Evolutionary conservation across 2,329 filamentous ascomycete species (phyloP), one percentile per base, ranked within the genome.

Genomic region (Piedraia hortae): DNA sequence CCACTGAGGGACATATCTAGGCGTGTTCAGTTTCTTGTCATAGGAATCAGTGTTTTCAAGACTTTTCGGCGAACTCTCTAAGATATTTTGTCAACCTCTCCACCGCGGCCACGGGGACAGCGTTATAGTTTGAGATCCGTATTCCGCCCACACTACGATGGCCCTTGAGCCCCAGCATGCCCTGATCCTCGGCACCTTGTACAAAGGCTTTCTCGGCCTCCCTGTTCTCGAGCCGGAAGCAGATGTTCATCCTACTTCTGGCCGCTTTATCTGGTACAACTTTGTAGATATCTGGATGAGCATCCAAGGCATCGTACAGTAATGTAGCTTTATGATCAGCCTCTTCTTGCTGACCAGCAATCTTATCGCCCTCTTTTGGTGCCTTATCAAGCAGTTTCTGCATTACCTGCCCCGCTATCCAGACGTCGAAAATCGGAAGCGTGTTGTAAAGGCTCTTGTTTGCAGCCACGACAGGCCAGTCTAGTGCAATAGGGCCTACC

Each of bases 381-480:
- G 62, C 72, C 0, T 53, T 59, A 10, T 50, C 39, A 8, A 89
- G 54, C 1, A 90, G 58, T 31, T 61, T 65, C 39, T 72, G 64
- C 39, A 93, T 67, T 22, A 93, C 80, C 42, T 74, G 65, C n/a
- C 78, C 78, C 9, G 75, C 74, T 24, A 91, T 62, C 51, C 70
- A 93, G 16, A 91, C 72, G 43, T 82, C 80, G 38, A 93, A 90
- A 38, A 93, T 89, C 37, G 75, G 80, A 6, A 93, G 53, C 0
- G 82, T 93, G 48, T 93, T 93, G 53, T 93, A 93, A 13, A 93
- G 57, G 34, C 72, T 85, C 51, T 89, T 85, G 51, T 88, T 88
- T 55, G 88, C 88, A 18, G 73, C 69, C 32, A 85, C 70, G 0
- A 62, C 77, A 29, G 77, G 68, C 40, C 82, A 93, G 31, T 74